Base-by-base conservation (phyloP, 2,329 filamentous ascomycete species). In the Rhynchosporium agropyri region DNA sequence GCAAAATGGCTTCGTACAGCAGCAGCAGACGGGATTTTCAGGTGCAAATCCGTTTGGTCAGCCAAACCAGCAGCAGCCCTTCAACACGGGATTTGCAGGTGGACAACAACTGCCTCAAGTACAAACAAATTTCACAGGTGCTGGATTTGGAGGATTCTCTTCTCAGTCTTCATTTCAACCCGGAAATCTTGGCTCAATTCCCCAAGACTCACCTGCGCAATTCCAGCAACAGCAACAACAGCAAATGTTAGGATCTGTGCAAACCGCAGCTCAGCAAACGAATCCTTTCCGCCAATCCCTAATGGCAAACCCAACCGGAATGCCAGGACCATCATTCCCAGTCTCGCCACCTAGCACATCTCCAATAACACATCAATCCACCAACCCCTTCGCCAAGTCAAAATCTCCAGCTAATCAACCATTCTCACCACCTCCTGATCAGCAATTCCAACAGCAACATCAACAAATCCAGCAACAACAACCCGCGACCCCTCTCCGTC, bases 241-340 rank as follows among this genome's bases (percentile, higher is more conserved):
- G 72, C 75, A 67, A 69, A 80, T 74, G 73, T 79, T 60, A 15
- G 58, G 58, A 76, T 72, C 69, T 60, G 72, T 57, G 72, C 81
- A 66, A 77, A 79, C 76, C 71, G 79, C 76, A 29, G 81, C 81
- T 63, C 83, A 81, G 73, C 84, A 87, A 70, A 97, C 92, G 7
- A 99, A 99, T 74, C 95, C 95, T 0, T 99, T 99, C 84, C 85
- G 95, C 48, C 89, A 92, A 73, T 97, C 94, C 1, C 94, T 94
- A 87, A 81, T 83, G 79, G 80, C 83, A 72, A 65, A 70, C 54
- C 77, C 78, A 26, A 85, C 85, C 7, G 83, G 83, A 53, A 74
- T 79, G 68, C 70, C 76, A 48, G 72, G 73, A 36, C 74, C 77
- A 29, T 71, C 74, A 58, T 75, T 79, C 63, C 74, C 79, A 65